Evolutionary conservation across 192 early-diverging fungal genomes (phyloP).

Genomic region (Geranomyces variabilis): DNA sequence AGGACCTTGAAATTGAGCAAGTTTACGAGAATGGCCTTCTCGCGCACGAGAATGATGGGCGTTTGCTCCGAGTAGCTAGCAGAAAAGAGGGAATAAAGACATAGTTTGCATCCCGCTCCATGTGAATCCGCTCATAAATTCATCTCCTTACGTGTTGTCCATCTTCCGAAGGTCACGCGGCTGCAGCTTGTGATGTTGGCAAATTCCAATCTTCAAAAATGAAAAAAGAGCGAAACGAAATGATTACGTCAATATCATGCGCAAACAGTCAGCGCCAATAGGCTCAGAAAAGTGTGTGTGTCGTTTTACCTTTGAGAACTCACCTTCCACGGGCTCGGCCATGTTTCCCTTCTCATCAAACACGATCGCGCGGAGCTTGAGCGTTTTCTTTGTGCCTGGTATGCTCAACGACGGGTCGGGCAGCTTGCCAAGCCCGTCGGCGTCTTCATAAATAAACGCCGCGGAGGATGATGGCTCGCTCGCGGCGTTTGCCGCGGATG

Average conservation of each 20-base stretch:
- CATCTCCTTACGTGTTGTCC: constrained; percentile 6
- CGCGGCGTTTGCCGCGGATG: not conserved
- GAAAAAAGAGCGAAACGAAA: too few species aligned
- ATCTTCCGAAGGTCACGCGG: constrained; percentile 83
- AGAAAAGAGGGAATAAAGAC: constrained; percentile 24
- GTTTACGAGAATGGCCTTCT: constrained; percentile 81
- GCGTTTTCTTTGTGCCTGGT: not conserved
- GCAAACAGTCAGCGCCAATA: too few species aligned
- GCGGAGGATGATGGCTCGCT: not conserved
- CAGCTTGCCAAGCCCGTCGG: not conserved
- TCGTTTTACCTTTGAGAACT: constrained; percentile 16
- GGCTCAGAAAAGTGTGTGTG: too few species aligned
- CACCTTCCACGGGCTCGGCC: constrained; percentile 17
- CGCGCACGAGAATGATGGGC: constrained; percentile 80
- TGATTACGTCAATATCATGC: too few species aligned
- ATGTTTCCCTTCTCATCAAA: constrained; percentile 19
- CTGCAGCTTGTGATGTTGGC: constrained; percentile 73
- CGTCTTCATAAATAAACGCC: constrained; percentile 4
- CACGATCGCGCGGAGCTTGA: not conserved
- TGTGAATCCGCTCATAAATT: not conserved
- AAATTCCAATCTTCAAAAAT: constrained; percentile 62
- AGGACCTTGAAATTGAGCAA: constrained; percentile 79
- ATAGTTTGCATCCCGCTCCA: too few species aligned
- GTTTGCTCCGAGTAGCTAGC: constrained; percentile 68
- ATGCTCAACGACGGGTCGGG: constrained; percentile 4